Evolutionary conservation across 805 yeast genomes (phyloP).

Genomic region (Candida tibetensis): DNA sequence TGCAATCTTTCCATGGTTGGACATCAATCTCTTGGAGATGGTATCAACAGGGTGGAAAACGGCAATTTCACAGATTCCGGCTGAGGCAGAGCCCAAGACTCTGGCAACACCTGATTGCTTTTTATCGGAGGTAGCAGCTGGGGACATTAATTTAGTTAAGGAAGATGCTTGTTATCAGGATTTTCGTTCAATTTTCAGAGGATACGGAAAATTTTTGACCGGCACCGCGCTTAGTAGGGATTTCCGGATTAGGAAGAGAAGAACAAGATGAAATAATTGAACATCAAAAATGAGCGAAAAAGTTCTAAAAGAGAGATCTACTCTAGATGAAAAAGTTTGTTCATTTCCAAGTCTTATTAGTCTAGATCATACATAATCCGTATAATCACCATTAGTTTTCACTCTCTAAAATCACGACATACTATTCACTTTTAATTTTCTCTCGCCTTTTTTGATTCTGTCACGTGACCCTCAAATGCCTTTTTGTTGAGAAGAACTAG

Average conservation of each 20-base stretch:
- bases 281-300: too few relatives aligned
- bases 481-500: too few relatives aligned
- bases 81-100: constrained; percentile 95
- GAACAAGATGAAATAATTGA: neutral
- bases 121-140: constrained; percentile 52
- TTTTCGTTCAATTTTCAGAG: neutral
- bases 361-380: too few relatives aligned
- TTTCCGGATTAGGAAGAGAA: constrained; percentile 1
- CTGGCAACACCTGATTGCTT: constrained; percentile 88
- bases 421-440: too few relatives aligned
- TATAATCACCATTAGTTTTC: too few relatives aligned
- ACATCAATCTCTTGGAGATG: constrained; percentile 91
- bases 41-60: constrained; percentile 99
- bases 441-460: too few relatives aligned
- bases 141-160: constrained; percentile 28
- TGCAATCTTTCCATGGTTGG: constrained; percentile 69
- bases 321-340: too few relatives aligned
- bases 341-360: too few relatives aligned
- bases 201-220: constrained; percentile 8
- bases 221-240: constrained; percentile 10
- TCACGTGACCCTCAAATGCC: too few relatives aligned
- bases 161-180: constrained; percentile 6
- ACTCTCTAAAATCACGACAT: too few relatives aligned
- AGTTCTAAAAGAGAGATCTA: too few relatives aligned
- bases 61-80: constrained; percentile 94